These are phyloP conservation scores for Coemansia asiatica DNA, from an alignment of 192 early-diverging fungal genomes.

Conservation along the genomic window DNA sequence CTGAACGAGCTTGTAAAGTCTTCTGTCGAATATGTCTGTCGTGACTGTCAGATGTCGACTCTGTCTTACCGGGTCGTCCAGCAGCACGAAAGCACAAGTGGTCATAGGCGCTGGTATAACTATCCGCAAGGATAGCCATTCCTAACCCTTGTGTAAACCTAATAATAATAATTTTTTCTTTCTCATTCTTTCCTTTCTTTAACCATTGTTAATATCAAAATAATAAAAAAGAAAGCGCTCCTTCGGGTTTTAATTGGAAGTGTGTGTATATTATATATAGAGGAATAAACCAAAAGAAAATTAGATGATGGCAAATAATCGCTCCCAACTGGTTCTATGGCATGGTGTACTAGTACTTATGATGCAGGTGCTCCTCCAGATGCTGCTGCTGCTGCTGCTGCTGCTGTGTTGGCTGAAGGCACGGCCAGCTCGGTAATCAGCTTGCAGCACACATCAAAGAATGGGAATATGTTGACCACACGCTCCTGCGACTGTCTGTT, in stretches of 20 bases:
- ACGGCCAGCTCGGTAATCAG: constrained; percentile 95
- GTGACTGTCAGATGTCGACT: constrained; percentile 50
- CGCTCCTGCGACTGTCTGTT: constrained; percentile 57
- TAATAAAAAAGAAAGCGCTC: neutral
- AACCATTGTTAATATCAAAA: neutral
- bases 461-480: constrained; percentile 73
- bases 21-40: constrained; percentile 45
- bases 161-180: neutral
- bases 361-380: neutral
- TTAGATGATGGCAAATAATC: too few species aligned
- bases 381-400: neutral
- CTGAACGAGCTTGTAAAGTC: constrained; percentile 32
- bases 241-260: too few species aligned
- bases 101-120: constrained; percentile 53
- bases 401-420: constrained; percentile 31
- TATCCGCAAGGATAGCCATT: constrained; percentile 31
- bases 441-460: constrained; percentile 92
- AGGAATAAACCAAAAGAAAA: too few species aligned
- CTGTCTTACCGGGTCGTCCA: constrained; percentile 30
- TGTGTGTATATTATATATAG: too few species aligned
- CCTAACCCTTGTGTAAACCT: neutral
- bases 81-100: constrained; percentile 42
- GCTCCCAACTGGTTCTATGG: neutral
- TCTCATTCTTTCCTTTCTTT: neutral
- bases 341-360: neutral